phyloP scores from a whole-genome alignment of 2,329 filamentous ascomycete genomes.

The Lachnellula subtilissima region DNA sequence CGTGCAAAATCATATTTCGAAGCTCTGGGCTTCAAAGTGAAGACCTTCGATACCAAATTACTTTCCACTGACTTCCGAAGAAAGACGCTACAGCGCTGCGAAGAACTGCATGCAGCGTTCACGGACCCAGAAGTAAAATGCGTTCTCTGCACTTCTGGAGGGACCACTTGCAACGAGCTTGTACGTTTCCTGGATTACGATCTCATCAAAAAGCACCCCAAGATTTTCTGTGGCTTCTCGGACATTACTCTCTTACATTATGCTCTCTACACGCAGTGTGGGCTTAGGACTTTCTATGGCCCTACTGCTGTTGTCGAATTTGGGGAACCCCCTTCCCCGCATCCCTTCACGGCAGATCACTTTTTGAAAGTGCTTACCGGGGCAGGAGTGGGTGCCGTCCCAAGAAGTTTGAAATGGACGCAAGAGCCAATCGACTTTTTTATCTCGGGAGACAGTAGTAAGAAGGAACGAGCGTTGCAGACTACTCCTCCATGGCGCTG shows the following conservation, averaged over 20 bases:
- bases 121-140: conserved; percentile 19
- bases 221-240: conserved; percentile 32
- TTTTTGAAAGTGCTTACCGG: conserved; percentile 18
- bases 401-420: neutral
- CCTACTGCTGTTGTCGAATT: conserved; percentile 26
- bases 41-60: conserved; percentile 15
- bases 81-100: conserved; percentile 11
- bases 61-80: conserved; percentile 3
- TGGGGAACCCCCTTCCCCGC: conserved; percentile 19
- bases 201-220: conserved; percentile 27
- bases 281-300: conserved; percentile 30
- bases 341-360: conserved; percentile 17
- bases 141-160: conserved; percentile 30
- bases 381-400: neutral
- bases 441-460: neutral
- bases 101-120: conserved; percentile 26
- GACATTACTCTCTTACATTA: conserved; percentile 30
- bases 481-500: conserved; percentile 2
- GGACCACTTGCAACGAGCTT: conserved; percentile 24
- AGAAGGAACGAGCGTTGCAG: neutral
- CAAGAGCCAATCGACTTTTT: neutral
- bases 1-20: conserved; percentile 16
- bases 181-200: conserved; percentile 28
- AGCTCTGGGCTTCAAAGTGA: conserved; percentile 15
- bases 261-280: conserved; percentile 19